These are phyloP conservation scores for Gyromitra esculenta DNA, from an alignment of 2,329 filamentous ascomycete species.

Conservation along the genomic window DNA sequence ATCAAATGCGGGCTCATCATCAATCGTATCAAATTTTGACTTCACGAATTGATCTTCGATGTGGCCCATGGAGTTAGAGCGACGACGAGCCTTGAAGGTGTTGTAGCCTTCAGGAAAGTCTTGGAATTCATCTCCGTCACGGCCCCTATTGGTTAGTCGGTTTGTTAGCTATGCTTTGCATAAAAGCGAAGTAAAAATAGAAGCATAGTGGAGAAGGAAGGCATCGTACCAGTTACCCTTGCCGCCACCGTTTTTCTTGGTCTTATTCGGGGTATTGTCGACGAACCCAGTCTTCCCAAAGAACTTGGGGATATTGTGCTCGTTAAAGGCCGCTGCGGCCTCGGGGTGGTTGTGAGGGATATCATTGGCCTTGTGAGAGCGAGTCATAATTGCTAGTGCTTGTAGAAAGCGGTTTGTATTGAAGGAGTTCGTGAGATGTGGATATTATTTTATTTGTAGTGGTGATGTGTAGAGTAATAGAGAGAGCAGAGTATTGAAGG, in stretches of 20 bases:
- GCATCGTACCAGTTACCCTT: constrained; percentile 87
- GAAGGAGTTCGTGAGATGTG: constrained; percentile 3
- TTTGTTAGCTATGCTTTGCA: constrained; percentile 40
- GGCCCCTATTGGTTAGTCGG: constrained; percentile 71
- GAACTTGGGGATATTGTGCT: constrained; percentile 85
- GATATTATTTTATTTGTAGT: constrained; percentile 19
- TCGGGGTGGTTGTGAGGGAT: constrained; percentile 78
- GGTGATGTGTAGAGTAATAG: constrained; percentile 13
- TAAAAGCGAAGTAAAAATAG: constrained; percentile 3
- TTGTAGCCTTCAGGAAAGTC: constrained; percentile 78
- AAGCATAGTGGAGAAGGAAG: neutral
- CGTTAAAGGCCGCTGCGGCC: constrained; percentile 74
- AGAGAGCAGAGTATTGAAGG: constrained; percentile 8
- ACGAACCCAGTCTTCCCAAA: constrained; percentile 87
- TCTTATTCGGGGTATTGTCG: constrained; percentile 86
- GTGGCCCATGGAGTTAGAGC: constrained; percentile 86
- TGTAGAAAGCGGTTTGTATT: constrained; percentile 32
- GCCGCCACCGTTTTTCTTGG: constrained; percentile 94
- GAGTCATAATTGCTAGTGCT: constrained; percentile 72
- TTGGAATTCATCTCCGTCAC: constrained; percentile 81
- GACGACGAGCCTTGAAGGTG: constrained; percentile 85
- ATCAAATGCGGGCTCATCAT: constrained; percentile 90
- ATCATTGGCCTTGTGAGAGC: constrained; percentile 94
- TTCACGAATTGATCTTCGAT: constrained; percentile 77
- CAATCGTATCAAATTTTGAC: constrained; percentile 94